Percentiles rank a stretch among this genome's conserved stretches.
phyloP scores from a whole-genome alignment of 2,329 filamentous ascomycete genomes.

The Cryphonectria carpinicola region DNA sequence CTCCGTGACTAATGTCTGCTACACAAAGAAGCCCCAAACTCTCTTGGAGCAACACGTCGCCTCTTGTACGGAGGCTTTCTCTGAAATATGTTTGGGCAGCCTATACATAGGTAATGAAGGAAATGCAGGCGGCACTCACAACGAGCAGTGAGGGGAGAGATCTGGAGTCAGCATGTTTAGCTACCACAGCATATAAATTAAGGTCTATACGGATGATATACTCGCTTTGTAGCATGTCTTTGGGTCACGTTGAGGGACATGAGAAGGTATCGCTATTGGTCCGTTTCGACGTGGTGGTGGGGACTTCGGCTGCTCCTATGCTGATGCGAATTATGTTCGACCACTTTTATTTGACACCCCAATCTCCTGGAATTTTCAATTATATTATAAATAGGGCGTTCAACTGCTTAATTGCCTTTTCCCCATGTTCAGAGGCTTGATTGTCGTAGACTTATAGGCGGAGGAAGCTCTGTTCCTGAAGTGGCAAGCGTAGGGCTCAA shows the following conservation, averaged over 20 bases:
- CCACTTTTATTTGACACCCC: neutral
- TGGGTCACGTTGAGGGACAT: neutral
- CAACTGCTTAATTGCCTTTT: neutral
- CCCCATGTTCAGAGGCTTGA: neutral
- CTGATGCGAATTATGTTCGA: neutral
- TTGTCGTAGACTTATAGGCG: neutral
- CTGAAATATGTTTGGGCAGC: neutral
- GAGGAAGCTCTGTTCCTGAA: neutral
- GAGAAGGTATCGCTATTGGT: neutral
- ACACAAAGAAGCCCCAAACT: neutral
- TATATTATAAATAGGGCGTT: neutral
- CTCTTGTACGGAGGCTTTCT: neutral
- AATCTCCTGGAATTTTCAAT: neutral
- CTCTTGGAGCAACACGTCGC: neutral
- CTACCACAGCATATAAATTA: neutral
- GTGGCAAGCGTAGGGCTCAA: neutral
- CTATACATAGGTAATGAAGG: neutral
- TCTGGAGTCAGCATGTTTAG: neutral
- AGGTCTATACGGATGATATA: neutral
- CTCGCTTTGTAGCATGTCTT: neutral
- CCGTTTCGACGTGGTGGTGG: neutral
- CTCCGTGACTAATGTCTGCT: constrained; percentile 1
- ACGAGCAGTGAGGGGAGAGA: neutral
- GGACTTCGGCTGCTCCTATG: neutral
- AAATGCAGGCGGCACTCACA: neutral